Base-by-base conservation (phyloP, 2,329 filamentous ascomycete species). In the Exophiala viscosa region DNA sequence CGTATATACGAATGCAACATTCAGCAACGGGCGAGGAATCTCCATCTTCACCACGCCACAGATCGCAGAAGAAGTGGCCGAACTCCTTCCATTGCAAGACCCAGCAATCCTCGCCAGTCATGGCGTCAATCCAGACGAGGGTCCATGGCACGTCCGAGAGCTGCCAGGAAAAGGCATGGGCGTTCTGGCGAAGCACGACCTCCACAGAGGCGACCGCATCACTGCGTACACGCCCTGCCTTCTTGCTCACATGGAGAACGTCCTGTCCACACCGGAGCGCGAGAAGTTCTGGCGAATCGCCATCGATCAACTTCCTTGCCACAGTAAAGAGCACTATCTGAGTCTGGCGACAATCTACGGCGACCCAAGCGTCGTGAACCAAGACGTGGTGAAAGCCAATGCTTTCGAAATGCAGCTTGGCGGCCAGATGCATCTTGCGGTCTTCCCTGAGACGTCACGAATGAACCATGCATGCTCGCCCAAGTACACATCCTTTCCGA, bases 341-440 rank as follows among this genome's bases (percentile, higher is more conserved):
- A 40, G 35, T 38, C 51, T 57, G 5, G 56, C 56, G 5, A 56
- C 44, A 20, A 57, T 55, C 45, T 60, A 57, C 17, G 33, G 48
- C 39, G 46, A 57, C 17, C 48, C 49, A 8, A 48, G 49, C 13
- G 48, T 57, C 9, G 41, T 50, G 34, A 46, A 47, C 3, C 58
- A 60, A 45, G 58, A 59, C 48, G 56, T 60, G 48, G 46, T 59
- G 11, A 58, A 60, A 28, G 54, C 58, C 10, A 60, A 60, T 44
- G 47, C 50, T 2, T 60, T 60, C 23, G 53, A 55, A 28, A 59
- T 60, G 46, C 49, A 60, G 31, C 38, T 60, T n/a, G 55, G 50
- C 1, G 52, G 53, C 11, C 33, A 34, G 23, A 54, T 57, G 56
- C 58, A 60, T 48, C 13, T 60, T 33, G 56, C 50, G 2, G 50